These are phyloP conservation scores for Eruca vesicaria DNA, from an alignment of 441 rosid species.

Conservation along the genomic window DNA sequence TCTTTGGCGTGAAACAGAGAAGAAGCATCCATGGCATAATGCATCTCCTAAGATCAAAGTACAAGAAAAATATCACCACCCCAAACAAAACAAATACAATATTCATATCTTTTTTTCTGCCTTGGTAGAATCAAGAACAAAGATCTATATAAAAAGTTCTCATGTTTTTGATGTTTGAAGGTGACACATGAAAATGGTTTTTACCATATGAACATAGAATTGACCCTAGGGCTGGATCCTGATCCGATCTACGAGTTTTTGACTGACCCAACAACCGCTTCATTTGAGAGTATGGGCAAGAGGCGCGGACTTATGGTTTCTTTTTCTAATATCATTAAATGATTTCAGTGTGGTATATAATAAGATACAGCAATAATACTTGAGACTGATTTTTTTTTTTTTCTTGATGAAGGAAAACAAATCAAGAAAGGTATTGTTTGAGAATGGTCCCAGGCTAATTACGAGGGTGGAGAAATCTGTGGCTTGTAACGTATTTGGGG, in stretches of 20 bases:
- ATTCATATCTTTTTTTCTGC: no score
- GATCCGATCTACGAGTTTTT: constrained; percentile 56
- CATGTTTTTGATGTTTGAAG: not conserved
- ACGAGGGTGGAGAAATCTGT: not conserved
- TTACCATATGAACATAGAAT: constrained; percentile 40
- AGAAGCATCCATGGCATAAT: not conserved
- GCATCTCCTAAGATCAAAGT: not conserved
- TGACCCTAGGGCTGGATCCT: constrained; percentile 63
- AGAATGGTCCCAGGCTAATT: not conserved
- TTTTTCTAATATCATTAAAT: not conserved
- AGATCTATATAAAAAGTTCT: not conserved
- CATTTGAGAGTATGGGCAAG: not conserved
- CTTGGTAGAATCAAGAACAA: not conserved
- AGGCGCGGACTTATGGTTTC: not conserved
- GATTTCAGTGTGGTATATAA: not conserved
- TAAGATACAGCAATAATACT: not conserved
- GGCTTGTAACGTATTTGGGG: not conserved
- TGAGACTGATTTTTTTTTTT: not conserved
- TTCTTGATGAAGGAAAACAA: not conserved
- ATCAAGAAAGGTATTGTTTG: not conserved
- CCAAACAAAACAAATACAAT: not conserved
- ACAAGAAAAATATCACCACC: not conserved
- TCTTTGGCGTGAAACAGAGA: not conserved
- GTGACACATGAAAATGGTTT: not conserved
- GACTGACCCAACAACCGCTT: constrained; percentile 42